A percentile compares a stretch with the other conserved stretches of the same genome.
phyloP scores from a whole-genome alignment of 2,329 filamentous ascomycete species.

The Ophiostoma quercus region DNA sequence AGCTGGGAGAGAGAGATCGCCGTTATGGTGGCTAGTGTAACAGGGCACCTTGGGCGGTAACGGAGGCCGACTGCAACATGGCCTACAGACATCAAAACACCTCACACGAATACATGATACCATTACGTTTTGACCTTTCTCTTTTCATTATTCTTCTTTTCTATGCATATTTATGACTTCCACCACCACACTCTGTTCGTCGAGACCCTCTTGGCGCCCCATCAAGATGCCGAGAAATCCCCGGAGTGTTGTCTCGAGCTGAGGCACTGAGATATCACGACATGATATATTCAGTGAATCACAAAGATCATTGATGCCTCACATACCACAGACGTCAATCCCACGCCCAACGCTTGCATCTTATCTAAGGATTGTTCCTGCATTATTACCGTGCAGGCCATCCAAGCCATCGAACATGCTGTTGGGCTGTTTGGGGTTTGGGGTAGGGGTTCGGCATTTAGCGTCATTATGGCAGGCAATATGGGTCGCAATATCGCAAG shows the following conservation, averaged over 20 bases:
- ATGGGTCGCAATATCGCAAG: too few relatives aligned
- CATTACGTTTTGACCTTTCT: not conserved
- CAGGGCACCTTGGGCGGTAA: constrained; percentile 50
- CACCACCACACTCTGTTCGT: not conserved
- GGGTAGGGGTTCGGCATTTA: not conserved
- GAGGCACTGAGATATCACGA: not conserved
- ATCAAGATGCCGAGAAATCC: constrained; percentile 6
- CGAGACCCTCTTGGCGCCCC: constrained; percentile 11
- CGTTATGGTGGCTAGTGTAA: constrained; percentile 85
- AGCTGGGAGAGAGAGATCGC: constrained; percentile 82
- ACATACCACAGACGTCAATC: not conserved
- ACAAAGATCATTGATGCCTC: not conserved
- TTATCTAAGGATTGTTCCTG: constrained; percentile 7
- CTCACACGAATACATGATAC: constrained; percentile 15
- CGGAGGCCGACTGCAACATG: not conserved
- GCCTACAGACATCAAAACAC: not conserved
- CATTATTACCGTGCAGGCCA: constrained; percentile 3
- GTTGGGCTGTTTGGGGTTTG: not conserved
- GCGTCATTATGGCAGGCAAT: not conserved
- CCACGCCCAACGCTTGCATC: not conserved
- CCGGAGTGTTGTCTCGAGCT: not conserved
- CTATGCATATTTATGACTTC: not conserved
- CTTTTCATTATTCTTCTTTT: not conserved
- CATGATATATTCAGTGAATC: not conserved
- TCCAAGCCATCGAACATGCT: not conserved